Evolutionary conservation across 2,329 filamentous ascomycete genomes (phyloP).

Genomic region (Cordyceps farinosa): DNA sequence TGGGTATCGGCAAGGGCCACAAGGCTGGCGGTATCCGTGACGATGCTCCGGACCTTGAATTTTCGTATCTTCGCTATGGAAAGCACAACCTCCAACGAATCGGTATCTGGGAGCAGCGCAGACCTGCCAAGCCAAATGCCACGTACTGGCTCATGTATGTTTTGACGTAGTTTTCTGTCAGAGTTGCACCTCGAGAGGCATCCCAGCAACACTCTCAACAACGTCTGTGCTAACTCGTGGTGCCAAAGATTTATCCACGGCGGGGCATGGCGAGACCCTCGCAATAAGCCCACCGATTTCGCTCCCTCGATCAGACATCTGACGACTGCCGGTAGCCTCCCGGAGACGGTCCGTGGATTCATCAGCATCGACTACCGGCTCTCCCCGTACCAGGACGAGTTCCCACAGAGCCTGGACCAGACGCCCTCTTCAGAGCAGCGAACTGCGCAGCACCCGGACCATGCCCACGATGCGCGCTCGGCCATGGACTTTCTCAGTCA

Average conservation of each 20-base stretch:
- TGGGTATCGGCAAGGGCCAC: constrained; percentile 16
- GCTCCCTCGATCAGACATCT: constrained; percentile 42
- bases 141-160: constrained; percentile 38
- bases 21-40: constrained; percentile 12
- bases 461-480: constrained; percentile 53
- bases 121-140: constrained; percentile 21
- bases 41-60: constrained; percentile 22
- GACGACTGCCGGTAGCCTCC: constrained; percentile 28
- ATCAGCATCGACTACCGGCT: constrained; percentile 63
- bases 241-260: constrained; percentile 54
- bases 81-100: constrained; percentile 43
- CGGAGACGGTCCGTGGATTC: constrained; percentile 52
- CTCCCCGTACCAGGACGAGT: constrained; percentile 35
- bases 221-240: constrained; percentile 9
- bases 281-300: constrained; percentile 44
- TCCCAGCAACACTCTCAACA: background rate
- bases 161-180: background rate
- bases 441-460: constrained; percentile 54
- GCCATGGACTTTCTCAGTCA: constrained; percentile 48
- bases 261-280: constrained; percentile 61
- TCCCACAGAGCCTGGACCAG: background rate
- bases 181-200: background rate
- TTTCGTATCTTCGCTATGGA: constrained; percentile 37
- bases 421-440: constrained; percentile 33
- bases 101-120: constrained; percentile 40